Evolutionary conservation across 441 rosid species (phyloP).

Genomic region (Geranium incanum): DNA sequence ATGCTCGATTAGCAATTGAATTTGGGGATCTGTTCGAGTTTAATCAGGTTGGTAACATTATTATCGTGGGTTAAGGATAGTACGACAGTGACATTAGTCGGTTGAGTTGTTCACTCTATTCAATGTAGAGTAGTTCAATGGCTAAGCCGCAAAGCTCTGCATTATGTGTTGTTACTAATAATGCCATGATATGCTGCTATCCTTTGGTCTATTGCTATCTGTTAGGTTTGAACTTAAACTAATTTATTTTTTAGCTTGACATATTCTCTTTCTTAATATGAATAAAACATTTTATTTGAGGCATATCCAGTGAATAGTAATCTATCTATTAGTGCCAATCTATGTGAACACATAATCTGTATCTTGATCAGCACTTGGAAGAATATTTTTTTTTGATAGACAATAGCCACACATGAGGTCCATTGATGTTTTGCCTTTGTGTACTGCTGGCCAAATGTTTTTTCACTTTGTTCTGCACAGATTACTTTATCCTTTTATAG

Average conservation of each 20-base stretch:
- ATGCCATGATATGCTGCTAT: background rate
- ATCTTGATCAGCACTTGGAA: background rate
- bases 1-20: conserved; percentile 90
- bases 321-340: background rate
- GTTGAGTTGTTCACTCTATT: background rate
- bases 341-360: background rate
- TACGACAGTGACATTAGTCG: background rate
- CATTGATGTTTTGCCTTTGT: background rate
- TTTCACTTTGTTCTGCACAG: background rate
- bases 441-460: background rate
- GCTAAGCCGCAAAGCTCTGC: background rate
- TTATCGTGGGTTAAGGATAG: background rate
- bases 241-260: background rate
- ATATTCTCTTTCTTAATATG: background rate
- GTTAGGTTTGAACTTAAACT: background rate
- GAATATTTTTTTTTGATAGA: background rate
- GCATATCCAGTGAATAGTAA: background rate
- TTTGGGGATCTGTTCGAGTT: conserved; percentile 86
- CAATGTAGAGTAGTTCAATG: background rate
- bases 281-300: background rate
- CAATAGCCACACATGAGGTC: background rate
- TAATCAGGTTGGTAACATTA: conserved; percentile 67
- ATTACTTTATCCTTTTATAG: background rate
- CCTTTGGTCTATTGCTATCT: background rate
- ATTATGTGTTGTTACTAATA: background rate